Evolutionary conservation across 805 yeast species (phyloP), one percentile per base, ranked within the genome.

Genomic region (Ogataea glucozyma): DNA sequence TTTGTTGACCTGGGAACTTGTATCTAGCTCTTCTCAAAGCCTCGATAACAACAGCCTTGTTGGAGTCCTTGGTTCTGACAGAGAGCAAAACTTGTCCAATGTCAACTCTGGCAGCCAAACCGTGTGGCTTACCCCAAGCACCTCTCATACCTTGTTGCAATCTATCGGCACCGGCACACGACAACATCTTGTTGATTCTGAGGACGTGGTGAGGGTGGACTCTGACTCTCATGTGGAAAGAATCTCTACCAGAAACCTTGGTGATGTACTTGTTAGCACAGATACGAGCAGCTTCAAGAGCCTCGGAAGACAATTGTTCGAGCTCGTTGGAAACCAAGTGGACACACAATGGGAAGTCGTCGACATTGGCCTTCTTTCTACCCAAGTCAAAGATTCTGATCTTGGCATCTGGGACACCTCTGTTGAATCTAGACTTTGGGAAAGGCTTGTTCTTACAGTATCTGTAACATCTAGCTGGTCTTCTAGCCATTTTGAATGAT

Each of bases 81-180:
- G 98, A 91, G 79, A 93, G 83, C 72, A 93, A 83, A 73, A 93
- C 84, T 81, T 93, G 99, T 71, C 99, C 99, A 76, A 93, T 93
- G 79, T 78, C 78, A 73, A 93, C 98, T 77, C 99, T 89, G 67
- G 99, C 99, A 66, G 98, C 99, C 69, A 89, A 81, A 83, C 99
- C 99, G 68, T 90, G 97, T 69, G 99, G 99, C 83, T 93, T 93
- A 89, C 99, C 99, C 98, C 98, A 93, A 72, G 99, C 99, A 83
- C 95, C 95, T 88, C 99, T 91, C 99, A 93, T 93, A 90, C 99
- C 99, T 81, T 93, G 98, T 82, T 93, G 99, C 79, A 93, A 85
- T 87, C 99, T 89, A 91, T 93, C 99, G 73, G 99, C 99, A 88
- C 99, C 99, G 81, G 99, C 99, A 83, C 99, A 93, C 71, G 99